Evolutionary conservation across 495 filamentous ascomycete genomes (phyloP).

Genomic region (Neurospora sp.): DNA sequence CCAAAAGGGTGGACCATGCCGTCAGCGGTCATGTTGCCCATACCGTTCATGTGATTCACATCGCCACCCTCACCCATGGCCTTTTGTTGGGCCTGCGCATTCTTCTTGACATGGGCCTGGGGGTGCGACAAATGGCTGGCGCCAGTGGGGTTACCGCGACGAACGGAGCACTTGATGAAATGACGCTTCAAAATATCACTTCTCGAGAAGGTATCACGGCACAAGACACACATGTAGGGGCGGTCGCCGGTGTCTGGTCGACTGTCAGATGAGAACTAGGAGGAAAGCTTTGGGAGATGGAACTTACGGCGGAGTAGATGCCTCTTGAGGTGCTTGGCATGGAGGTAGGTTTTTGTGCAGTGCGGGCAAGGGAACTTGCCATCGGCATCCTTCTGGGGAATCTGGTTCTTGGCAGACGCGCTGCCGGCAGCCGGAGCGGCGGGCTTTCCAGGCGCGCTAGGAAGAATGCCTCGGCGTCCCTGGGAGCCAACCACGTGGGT

Average conservation of each 20-base stretch:
- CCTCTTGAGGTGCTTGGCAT: constrained; percentile 94
- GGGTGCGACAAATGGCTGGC: constrained; percentile 87
- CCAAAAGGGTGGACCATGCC: constrained; percentile 41
- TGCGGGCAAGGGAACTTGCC: constrained; percentile 96
- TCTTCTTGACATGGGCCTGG: constrained; percentile 75
- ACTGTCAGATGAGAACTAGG: constrained; percentile 9
- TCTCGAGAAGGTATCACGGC: constrained; percentile 96
- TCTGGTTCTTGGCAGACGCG: constrained; percentile 64
- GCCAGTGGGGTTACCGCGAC: constrained; percentile 87
- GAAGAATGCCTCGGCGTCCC: constrained; percentile 76
- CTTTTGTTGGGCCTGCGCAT: constrained; percentile 50
- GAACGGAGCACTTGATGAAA: constrained; percentile 95
- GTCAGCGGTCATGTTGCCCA: constrained; percentile 39
- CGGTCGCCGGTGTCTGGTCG: constrained; percentile 81
- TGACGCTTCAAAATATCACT: constrained; percentile 98
- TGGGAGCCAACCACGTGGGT: constrained; percentile 90
- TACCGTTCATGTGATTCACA: constrained; percentile 43
- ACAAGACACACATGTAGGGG: constrained; percentile 93
- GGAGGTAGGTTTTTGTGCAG: constrained; percentile 94
- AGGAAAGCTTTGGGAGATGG: neutral
- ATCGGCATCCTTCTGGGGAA: constrained; percentile 86
- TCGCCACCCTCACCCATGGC: constrained; percentile 30
- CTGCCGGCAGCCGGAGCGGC: constrained; percentile 47
- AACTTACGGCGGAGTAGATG: constrained; percentile 90
- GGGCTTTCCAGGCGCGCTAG: constrained; percentile 77